Conservation (phyloP, 352 stramenopile genomes). For the Pythium rishiriense region DNA sequence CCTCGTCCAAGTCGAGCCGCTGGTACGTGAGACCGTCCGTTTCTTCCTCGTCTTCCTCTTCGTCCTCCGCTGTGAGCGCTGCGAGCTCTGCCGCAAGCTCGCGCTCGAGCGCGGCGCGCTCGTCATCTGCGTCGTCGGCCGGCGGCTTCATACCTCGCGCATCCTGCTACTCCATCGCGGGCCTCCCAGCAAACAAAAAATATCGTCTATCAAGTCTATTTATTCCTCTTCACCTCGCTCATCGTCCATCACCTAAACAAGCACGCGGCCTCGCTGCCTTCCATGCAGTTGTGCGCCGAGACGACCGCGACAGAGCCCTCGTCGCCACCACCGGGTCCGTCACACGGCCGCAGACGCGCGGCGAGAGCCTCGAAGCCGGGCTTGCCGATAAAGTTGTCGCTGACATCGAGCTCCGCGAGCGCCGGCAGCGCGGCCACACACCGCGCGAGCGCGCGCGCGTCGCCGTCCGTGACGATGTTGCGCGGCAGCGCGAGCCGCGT, state of each 20-base stretch:
- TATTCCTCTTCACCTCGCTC: neutral
- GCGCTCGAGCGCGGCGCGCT: slow-evolving; percentile 44
- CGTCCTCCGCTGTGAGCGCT: slow-evolving; percentile 13
- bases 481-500: slow-evolving; percentile 40
- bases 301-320: no score
- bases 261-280: slow-evolving; percentile 15
- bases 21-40: neutral
- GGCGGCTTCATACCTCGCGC: neutral
- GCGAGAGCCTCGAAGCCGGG: slow-evolving; percentile 57
- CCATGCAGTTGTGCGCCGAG: slow-evolving; percentile 22
- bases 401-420: slow-evolving; percentile 38
- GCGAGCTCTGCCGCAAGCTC: slow-evolving; percentile 31
- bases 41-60: neutral
- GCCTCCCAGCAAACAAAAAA: no score
- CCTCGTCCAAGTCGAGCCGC: slow-evolving; percentile 8
- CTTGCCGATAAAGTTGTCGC: slow-evolving; percentile 71
- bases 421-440: slow-evolving; percentile 33
- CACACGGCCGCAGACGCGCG: neutral
- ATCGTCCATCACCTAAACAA: slow-evolving; percentile 26
- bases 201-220: slow-evolving; percentile 7
- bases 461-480: slow-evolving; percentile 66
- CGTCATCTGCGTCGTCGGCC: slow-evolving; percentile 28
- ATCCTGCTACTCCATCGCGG: neutral
- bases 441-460: slow-evolving; percentile 44
- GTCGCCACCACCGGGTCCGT: no score